A percentile compares a stretch with the other conserved stretches of the same genome.
Conservation (phyloP, 2,329 filamentous ascomycete genomes). For the Tolypocladium tropicale region DNA sequence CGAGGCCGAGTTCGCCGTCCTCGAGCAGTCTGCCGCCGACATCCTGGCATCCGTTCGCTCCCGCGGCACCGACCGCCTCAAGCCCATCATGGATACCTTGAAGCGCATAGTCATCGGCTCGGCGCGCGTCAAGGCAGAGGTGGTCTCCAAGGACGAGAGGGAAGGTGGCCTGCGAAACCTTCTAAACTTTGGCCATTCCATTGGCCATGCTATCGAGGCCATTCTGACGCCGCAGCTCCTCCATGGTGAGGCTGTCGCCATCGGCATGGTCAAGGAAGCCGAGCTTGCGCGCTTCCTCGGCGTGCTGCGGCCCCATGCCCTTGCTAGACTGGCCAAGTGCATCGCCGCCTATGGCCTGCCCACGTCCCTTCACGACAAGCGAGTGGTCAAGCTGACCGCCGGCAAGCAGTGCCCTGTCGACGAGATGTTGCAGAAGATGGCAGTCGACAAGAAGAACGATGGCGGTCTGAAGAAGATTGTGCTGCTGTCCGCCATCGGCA, state of each 20-base stretch:
- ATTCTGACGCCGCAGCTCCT: constrained; percentile 91
- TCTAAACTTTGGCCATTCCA: constrained; percentile 95
- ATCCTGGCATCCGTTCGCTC: constrained; percentile 46
- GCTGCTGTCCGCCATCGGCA: constrained; percentile 79
- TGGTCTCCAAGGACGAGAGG: constrained; percentile 88
- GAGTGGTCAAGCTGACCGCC: constrained; percentile 70
- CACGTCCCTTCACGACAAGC: constrained; percentile 73
- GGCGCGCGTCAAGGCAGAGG: constrained; percentile 85
- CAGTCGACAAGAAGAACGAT: constrained; percentile 97
- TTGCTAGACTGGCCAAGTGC: constrained; percentile 84
- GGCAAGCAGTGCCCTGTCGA: constrained; percentile 84
- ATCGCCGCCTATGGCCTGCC: constrained; percentile 90
- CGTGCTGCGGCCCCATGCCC: constrained; percentile 72
- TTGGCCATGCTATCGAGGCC: constrained; percentile 92
- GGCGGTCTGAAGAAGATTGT: constrained; percentile 94
- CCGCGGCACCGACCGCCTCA: constrained; percentile 45
- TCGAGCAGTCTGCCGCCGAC: constrained; percentile 70
- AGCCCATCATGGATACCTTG: constrained; percentile 58
- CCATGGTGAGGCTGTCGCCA: constrained; percentile 90
- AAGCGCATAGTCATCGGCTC: constrained; percentile 81
- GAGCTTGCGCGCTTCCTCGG: constrained; percentile 86
- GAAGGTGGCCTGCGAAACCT: constrained; percentile 91
- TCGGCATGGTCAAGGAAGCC: constrained; percentile 97
- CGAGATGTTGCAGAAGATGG: constrained; percentile 83
- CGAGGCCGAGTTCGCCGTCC: constrained; percentile 70